Percentiles rank a stretch among this genome's conserved stretches.
Conservation (phyloP, 73 alveolate genomes). For the Uronychia binucleata region DNA sequence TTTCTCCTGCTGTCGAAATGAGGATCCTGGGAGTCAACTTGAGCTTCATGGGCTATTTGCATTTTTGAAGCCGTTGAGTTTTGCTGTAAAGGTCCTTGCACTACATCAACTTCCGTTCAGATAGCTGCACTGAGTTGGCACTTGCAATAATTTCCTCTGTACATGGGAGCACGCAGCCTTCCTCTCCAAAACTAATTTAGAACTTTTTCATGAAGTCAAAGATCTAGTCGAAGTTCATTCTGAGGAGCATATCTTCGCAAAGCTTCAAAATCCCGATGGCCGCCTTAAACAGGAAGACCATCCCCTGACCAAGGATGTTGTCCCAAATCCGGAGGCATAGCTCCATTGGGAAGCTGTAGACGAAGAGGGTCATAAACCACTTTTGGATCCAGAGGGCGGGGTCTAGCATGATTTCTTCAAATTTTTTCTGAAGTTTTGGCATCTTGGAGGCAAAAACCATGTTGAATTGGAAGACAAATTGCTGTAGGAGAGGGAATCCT, state of each 20-base stretch:
- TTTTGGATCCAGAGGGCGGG: slow-evolving; percentile 53
- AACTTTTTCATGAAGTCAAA: slow-evolving; percentile 4
- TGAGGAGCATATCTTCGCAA: slow-evolving; percentile 26
- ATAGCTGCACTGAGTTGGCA: slow-evolving; percentile 12
- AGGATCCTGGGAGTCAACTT: not conserved
- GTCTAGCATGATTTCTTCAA: slow-evolving; percentile 35
- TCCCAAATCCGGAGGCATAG: slow-evolving; percentile 54
- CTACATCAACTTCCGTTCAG: not conserved
- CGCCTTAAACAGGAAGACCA: slow-evolving; percentile 26
- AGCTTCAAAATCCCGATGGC: slow-evolving; percentile 52
- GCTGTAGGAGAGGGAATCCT: slow-evolving; percentile 47
- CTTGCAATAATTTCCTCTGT: slow-evolving; percentile 17
- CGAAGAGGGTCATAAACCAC: slow-evolving; percentile 58
- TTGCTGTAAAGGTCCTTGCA: slow-evolving; percentile 3
- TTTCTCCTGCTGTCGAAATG: not conserved
- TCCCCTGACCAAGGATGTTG: slow-evolving; percentile 35
- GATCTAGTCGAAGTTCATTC: slow-evolving; percentile 28
- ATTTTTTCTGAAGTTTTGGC: slow-evolving; percentile 56
- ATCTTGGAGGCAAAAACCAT: slow-evolving; percentile 42
- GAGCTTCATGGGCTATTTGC: not conserved
- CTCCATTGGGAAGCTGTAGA: slow-evolving; percentile 33
- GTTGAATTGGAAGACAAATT: slow-evolving; percentile 55
- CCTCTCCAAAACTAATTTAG: not conserved
- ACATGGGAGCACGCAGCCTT: slow-evolving; percentile 4
- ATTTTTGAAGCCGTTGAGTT: not conserved